Conservation (phyloP, 495 filamentous ascomycete species). For the Aspergillus conjunctus region DNA sequence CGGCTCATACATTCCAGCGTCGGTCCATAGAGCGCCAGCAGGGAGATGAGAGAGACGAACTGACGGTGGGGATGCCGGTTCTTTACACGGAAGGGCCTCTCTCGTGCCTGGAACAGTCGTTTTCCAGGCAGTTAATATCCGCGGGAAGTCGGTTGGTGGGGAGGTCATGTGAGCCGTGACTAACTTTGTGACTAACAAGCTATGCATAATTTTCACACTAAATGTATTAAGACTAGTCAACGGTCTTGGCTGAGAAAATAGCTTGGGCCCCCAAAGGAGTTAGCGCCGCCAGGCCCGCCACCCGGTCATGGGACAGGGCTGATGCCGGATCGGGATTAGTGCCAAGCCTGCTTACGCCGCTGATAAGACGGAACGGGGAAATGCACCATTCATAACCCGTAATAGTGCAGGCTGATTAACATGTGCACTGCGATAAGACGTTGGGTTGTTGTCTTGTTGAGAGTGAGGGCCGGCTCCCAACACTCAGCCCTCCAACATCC, state of each 20-base stretch:
- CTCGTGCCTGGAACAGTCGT: not conserved
- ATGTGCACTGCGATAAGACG: constrained; percentile 5
- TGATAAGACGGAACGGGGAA: constrained; percentile 6
- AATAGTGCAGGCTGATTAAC: constrained; percentile 19
- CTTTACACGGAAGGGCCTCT: constrained; percentile 7
- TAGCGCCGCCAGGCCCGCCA: not conserved
- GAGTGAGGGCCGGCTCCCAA: constrained; percentile 22
- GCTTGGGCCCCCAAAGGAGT: not conserved
- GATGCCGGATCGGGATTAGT: constrained; percentile 16
- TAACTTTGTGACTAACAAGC: not conserved
- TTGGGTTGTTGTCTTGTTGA: constrained; percentile 24
- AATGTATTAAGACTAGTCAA: not conserved
- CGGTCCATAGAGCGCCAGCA: constrained; percentile 41
- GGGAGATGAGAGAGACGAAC: constrained; percentile 22
- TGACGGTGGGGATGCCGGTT: constrained; percentile 13
- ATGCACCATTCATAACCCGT: not conserved
- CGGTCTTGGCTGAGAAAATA: not conserved
- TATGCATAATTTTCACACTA: constrained; percentile 5
- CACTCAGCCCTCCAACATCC: constrained; percentile 11
- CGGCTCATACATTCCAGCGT: constrained; percentile 55
- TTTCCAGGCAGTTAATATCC: constrained; percentile 3
- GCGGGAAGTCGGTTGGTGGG: constrained; percentile 16
- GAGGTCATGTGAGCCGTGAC: constrained; percentile 22
- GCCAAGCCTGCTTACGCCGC: not conserved
- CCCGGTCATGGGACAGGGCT: constrained; percentile 18